Evolutionary conservation across 495 filamentous ascomycete species (phyloP).

Genomic region (Geopyxis carbonaria): DNA sequence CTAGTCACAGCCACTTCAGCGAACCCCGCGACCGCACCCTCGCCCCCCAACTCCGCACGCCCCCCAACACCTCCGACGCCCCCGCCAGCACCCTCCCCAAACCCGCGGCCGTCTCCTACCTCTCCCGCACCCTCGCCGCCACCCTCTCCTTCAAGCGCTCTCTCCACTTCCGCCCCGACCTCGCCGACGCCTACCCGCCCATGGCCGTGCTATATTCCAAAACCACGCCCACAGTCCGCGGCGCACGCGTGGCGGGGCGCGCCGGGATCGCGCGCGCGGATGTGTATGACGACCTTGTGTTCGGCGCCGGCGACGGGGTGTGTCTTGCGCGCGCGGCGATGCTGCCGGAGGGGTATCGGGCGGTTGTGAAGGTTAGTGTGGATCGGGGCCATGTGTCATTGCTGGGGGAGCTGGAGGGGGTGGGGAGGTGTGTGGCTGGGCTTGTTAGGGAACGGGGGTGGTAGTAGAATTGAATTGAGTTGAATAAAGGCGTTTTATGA

Average conservation of each 20-base stretch:
- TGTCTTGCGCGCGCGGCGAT: constrained; percentile 73
- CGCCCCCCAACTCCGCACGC: constrained; percentile 33
- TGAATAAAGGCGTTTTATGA: too few relatives aligned
- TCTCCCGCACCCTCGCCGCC: constrained; percentile 55
- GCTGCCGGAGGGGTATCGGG: constrained; percentile 63
- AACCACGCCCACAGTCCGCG: constrained; percentile 67
- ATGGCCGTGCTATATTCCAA: constrained; percentile 78
- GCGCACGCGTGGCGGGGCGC: constrained; percentile 47
- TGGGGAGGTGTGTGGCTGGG: constrained; percentile 55
- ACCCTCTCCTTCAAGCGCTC: constrained; percentile 57
- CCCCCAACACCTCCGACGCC: constrained; percentile 26
- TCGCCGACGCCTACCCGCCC: constrained; percentile 58
- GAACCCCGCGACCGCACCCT: constrained; percentile 30
- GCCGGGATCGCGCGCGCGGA: constrained; percentile 57
- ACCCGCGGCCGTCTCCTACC: constrained; percentile 44
- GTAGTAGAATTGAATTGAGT: too few relatives aligned
- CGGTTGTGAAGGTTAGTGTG: constrained; percentile 51
- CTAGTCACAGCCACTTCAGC: constrained; percentile 2
- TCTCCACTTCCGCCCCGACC: constrained; percentile 43
- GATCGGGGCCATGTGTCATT: constrained; percentile 76
- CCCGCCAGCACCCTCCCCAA: constrained; percentile 27
- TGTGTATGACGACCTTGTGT: constrained; percentile 74
- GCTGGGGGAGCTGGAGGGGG: constrained; percentile 66
- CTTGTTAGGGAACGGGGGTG: constrained; percentile 47
- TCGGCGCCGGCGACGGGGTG: constrained; percentile 78